Percentiles rank a stretch among this genome's conserved stretches.
Evolutionary conservation across 768 basidiomycete genomes (phyloP).

Genomic region (Boletus rubescentipes): DNA sequence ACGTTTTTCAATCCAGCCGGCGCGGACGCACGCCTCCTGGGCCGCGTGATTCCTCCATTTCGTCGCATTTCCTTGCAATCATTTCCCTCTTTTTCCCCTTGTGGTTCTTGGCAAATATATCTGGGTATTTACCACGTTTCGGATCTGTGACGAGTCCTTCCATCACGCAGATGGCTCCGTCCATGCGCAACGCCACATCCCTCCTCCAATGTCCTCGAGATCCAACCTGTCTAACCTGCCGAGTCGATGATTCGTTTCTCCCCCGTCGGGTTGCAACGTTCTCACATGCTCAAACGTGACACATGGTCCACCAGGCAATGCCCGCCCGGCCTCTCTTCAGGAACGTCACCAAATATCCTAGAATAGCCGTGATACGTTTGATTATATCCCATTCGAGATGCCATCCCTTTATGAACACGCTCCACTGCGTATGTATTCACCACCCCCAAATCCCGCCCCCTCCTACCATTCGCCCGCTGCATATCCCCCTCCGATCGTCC

Average conservation of each 20-base stretch:
- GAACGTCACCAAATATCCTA: constrained; percentile 13
- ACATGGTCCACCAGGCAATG: constrained; percentile 8
- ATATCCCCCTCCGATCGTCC: background rate
- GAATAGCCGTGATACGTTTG: constrained; percentile 19
- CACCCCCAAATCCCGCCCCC: background rate
- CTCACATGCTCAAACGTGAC: constrained; percentile 17
- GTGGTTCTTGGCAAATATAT: constrained; percentile 8
- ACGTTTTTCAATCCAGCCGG: constrained; percentile 15
- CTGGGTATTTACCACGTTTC: constrained; percentile 13
- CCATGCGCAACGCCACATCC: constrained; percentile 4
- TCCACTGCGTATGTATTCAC: background rate
- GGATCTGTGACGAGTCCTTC: constrained; percentile 10
- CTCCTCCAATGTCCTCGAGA: background rate
- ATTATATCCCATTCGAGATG: constrained; percentile 10
- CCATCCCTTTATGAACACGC: constrained; percentile 2
- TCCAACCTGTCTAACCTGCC: background rate
- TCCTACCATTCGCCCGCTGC: background rate
- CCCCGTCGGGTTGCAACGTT: background rate
- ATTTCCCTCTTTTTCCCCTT: constrained; percentile 15
- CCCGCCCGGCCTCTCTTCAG: constrained; percentile 17
- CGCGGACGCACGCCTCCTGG: constrained; percentile 3
- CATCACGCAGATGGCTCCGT: background rate
- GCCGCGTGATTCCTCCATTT: constrained; percentile 8
- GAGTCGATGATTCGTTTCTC: background rate
- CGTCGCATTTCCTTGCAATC: background rate